These are phyloP conservation scores for Murraya paniculata DNA, from an alignment of 345 rosid genomes.

Conservation along the genomic window DNA sequence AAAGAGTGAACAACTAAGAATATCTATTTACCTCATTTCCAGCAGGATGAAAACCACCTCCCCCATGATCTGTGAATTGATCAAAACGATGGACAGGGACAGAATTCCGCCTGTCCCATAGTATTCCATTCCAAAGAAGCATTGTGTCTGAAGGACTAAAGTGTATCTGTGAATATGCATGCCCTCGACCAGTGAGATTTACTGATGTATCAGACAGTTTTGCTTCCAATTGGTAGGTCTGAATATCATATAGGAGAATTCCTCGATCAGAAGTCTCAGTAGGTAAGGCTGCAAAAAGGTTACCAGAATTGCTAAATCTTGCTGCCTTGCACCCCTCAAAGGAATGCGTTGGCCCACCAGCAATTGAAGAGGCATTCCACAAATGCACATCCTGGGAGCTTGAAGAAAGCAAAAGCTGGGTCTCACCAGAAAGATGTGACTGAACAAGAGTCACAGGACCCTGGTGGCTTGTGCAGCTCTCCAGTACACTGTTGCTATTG, in stretches of 20 bases:
- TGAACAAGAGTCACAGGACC: slow-evolving; percentile 73
- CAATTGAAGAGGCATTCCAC: slow-evolving; percentile 79
- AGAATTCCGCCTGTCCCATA: slow-evolving; percentile 78
- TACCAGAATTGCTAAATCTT: slow-evolving; percentile 83
- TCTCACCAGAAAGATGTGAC: slow-evolving; percentile 56
- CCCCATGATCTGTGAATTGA: slow-evolving; percentile 92
- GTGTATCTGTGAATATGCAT: slow-evolving; percentile 73
- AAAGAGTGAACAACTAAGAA: not conserved
- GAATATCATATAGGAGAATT: slow-evolving; percentile 81
- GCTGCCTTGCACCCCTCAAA: slow-evolving; percentile 88
- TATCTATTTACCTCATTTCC: slow-evolving; percentile 78
- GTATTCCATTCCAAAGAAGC: slow-evolving; percentile 90
- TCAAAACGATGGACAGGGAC: slow-evolving; percentile 69
- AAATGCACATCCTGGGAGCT: slow-evolving; percentile 77
- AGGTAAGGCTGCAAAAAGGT: slow-evolving; percentile 64
- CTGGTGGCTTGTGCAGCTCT: slow-evolving; percentile 77
- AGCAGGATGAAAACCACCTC: slow-evolving; percentile 98
- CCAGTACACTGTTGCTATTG: slow-evolving; percentile 60
- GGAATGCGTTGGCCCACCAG: slow-evolving; percentile 69
- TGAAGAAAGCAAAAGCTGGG: slow-evolving; percentile 79
- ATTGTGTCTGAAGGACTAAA: slow-evolving; percentile 79
- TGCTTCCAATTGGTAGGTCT: slow-evolving; percentile 51
- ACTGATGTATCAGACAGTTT: slow-evolving; percentile 57
- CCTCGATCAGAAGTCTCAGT: slow-evolving; percentile 59
- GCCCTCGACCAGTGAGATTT: slow-evolving; percentile 64